phyloP scores from a whole-genome alignment of 495 filamentous ascomycete genomes.

The Schizothecium vesticola region DNA sequence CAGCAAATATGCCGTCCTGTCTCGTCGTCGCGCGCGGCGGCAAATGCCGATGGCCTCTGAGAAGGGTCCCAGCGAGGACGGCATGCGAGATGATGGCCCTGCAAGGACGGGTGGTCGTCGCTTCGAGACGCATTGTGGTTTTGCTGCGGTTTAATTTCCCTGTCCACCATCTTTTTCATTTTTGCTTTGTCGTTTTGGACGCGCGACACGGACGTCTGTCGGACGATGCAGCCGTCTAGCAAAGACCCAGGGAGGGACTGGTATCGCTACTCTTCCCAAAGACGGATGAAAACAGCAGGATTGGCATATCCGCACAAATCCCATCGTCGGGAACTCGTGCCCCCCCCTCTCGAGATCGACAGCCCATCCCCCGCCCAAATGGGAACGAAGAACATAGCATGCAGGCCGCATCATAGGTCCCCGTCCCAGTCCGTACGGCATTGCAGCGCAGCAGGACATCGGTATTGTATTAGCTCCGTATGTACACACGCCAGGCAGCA shows the following conservation, averaged over 20 bases:
- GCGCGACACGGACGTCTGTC: neutral
- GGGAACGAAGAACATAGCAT: neutral
- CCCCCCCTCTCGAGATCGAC: neutral
- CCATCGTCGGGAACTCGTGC: too few species aligned
- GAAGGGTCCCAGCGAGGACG: neutral
- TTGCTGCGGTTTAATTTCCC: neutral
- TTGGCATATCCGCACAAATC: neutral
- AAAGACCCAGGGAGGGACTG: too few species aligned
- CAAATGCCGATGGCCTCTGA: neutral
- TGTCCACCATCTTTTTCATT: neutral
- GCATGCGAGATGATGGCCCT: neutral
- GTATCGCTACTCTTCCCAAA: neutral
- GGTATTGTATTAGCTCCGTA: too few species aligned
- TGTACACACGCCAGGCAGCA: neutral
- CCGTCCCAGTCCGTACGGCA: neutral
- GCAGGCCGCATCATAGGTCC: neutral
- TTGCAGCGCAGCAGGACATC: neutral
- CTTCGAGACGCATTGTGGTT: neutral
- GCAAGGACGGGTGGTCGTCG: neutral
- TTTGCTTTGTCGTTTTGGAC: neutral
- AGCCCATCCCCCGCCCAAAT: neutral
- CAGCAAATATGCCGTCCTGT: neutral
- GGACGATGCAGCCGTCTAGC: too few species aligned
- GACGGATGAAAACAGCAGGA: neutral
- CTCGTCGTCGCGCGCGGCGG: neutral